A percentile compares a stretch with the other conserved stretches of the same genome.
These are phyloP conservation scores for Basidioascus undulatus DNA, from an alignment of 768 basidiomycete species.

Conservation along the genomic window DNA sequence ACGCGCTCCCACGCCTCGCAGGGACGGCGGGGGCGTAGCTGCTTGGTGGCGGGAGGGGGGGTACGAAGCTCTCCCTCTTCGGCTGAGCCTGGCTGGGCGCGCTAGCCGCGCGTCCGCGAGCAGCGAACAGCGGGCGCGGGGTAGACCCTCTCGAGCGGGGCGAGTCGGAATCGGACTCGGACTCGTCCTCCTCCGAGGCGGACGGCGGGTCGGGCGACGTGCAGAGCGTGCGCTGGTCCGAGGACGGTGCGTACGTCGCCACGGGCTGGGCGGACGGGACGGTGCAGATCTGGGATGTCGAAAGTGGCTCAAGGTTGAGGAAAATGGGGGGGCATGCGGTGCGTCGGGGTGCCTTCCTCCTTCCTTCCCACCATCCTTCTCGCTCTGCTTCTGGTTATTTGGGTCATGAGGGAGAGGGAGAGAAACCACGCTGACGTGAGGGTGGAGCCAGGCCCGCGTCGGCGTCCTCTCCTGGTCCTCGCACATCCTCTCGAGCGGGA, in stretches of 20 bases:
- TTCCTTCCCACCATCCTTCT: not conserved
- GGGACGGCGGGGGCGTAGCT: too few species aligned
- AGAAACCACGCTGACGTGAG: too few species aligned
- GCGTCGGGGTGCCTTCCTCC: not conserved
- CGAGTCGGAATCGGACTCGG: too few species aligned
- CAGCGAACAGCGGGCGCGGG: too few species aligned
- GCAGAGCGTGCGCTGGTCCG: constrained; percentile 18
- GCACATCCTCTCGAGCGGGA: constrained; percentile 66
- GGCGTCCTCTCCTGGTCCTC: constrained; percentile 68
- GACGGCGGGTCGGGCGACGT: constrained; percentile 26
- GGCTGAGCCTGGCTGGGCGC: too few species aligned
- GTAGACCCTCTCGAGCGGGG: too few species aligned
- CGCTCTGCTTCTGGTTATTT: not conserved
- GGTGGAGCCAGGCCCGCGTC: constrained; percentile 47
- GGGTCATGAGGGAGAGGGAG: too few species aligned
- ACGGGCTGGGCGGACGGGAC: constrained; percentile 57
- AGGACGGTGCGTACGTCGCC: constrained; percentile 39
- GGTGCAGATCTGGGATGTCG: constrained; percentile 88
- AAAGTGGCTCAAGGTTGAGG: constrained; percentile 48
- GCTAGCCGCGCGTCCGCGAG: too few species aligned
- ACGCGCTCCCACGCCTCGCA: too few species aligned
- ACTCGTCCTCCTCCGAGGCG: constrained; percentile 25
- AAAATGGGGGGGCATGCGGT: constrained; percentile 86
- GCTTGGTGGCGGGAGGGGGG: too few species aligned
- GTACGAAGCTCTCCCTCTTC: constrained; percentile 47